Evolutionary conservation across 176 grass and related monocot genomes (phyloP), one percentile per base, ranked within the genome.

Genomic region (Oryza glaberrima): DNA sequence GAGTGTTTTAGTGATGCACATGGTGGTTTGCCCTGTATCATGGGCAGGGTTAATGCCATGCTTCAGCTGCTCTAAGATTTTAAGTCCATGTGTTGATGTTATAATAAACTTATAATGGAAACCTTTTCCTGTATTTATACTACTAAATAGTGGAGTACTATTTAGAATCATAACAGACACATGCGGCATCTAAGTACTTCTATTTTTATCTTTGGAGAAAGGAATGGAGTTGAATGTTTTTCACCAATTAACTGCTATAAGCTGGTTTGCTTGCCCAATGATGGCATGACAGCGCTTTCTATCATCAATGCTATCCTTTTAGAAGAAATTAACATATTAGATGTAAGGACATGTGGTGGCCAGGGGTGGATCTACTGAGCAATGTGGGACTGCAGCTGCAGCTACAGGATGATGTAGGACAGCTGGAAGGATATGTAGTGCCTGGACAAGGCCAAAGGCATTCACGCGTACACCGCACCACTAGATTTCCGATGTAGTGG

Each of bases 31-130:
- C 16, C 13, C 22, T 41, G 46, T 76, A 41, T 19, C 9, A 4
- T 63, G 7, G 7, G n/a, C 8, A 71, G 52, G 54, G 72, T 43
- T 75, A 47, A 6, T 13, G 8, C n/a, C 48, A 61, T 28, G 11
- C 81, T 67, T 72, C 19, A 35, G 47, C 19, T 25, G 66, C 74
- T 67, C 45, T 58, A 81, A 81, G 12, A 65, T 75, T 43, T 51
- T 71, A 44, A 71, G 51, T 65, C 23, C 60, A 63, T 67, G 30
- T 36, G 61, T 76, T 25, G 48, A n/a, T 26, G 40, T 6, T 75
- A 47, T 58, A 58, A 58, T 58, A 58, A 58, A 15, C 54, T 58
- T n/a, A n/a, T 47, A 75, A 19, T 75, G 11, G 65, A 73, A 72
- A 16, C 0, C 56, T 67, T 20, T 20, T 7, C 30, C 34, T 1